A percentile compares a stretch with the other conserved stretches of the same genome.
These are phyloP conservation scores for Annona cherimola DNA, from an alignment of 164 flowering plant genomes.

Conservation along the genomic window DNA sequence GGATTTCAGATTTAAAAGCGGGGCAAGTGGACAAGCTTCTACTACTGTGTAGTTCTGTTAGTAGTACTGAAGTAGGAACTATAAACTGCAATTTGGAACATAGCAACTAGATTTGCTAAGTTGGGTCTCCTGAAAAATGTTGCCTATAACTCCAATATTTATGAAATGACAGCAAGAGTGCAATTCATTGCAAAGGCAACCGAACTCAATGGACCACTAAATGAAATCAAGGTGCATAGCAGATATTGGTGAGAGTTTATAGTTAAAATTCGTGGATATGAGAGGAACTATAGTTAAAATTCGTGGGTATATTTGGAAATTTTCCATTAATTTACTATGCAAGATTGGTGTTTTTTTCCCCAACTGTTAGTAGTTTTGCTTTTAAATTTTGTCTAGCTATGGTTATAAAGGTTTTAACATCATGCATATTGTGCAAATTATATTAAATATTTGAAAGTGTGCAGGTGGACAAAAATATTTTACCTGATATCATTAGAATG, in stretches of 20 bases:
- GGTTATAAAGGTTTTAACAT: neutral
- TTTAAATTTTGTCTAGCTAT: too few species aligned
- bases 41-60: neutral
- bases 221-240: neutral
- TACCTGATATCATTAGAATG: slow-evolving; percentile 99
- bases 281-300: too few species aligned
- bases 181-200: neutral
- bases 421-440: neutral
- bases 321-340: too few species aligned
- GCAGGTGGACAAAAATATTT: neutral
- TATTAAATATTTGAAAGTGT: neutral
- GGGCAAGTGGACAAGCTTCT: neutral
- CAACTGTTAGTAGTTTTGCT: too few species aligned
- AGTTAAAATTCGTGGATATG: too few species aligned
- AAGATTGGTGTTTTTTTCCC: too few species aligned
- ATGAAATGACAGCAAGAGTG: neutral
- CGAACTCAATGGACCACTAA: neutral
- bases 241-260: neutral
- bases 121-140: too few species aligned
- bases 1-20: neutral
- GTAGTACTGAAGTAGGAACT: neutral
- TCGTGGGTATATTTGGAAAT: too few species aligned
- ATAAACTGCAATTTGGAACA: neutral
- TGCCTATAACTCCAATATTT: neutral
- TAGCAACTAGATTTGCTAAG: neutral